Percentiles rank a stretch among this genome's conserved stretches.
Evolutionary conservation across 768 basidiomycete genomes (phyloP).

Genomic region (Amanita jacksonii): DNA sequence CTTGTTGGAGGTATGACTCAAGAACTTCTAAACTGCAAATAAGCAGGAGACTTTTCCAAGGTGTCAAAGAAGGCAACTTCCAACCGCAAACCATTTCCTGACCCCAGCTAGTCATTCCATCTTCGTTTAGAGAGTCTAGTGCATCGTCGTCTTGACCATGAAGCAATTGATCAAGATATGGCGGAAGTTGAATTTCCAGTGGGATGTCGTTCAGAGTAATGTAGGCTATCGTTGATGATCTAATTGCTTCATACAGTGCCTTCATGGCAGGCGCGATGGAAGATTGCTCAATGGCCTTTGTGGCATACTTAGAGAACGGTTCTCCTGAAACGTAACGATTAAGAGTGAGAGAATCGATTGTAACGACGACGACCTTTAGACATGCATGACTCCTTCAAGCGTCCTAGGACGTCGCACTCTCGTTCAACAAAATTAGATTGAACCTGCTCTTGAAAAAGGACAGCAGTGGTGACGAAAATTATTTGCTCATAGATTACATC

Average conservation of each 20-base stretch:
- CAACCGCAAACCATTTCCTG: constrained; percentile 62
- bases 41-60: constrained; percentile 88
- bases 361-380: constrained; percentile 40
- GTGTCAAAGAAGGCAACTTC: constrained; percentile 63
- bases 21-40: constrained; percentile 49
- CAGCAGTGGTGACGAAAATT: constrained; percentile 84
- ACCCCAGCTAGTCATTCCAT: constrained; percentile 50
- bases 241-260: constrained; percentile 69
- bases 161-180: constrained; percentile 62
- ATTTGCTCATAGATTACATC: constrained; percentile 87
- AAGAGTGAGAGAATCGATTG: constrained; percentile 8
- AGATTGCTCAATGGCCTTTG: constrained; percentile 51
- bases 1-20: constrained; percentile 51
- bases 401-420: constrained; percentile 64
- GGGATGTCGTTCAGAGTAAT: constrained; percentile 72
- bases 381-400: constrained; percentile 62
- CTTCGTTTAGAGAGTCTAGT: constrained; percentile 44
- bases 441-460: constrained; percentile 87
- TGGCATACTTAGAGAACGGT: constrained; percentile 44
- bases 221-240: constrained; percentile 65
- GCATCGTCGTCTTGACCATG: constrained; percentile 52
- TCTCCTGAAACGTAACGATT: constrained; percentile 33
- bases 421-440: constrained; percentile 76
- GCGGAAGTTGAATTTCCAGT: constrained; percentile 81
- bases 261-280: constrained; percentile 78